These are phyloP conservation scores for Penicillium aurantiogriseum DNA, from an alignment of 2,329 filamentous ascomycete species.

Conservation along the genomic window DNA sequence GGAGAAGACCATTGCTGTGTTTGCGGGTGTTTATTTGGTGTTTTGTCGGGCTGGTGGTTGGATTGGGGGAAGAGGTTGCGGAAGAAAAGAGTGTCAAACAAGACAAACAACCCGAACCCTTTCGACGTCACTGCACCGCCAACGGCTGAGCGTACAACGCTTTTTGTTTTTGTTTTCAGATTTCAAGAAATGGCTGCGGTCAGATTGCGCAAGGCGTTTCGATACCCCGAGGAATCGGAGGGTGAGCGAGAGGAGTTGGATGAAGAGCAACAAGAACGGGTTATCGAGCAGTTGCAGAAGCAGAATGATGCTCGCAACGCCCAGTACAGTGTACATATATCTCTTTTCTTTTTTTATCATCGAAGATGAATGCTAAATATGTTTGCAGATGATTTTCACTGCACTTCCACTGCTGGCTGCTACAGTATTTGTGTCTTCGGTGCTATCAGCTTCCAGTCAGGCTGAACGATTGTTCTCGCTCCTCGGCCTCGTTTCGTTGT, in stretches of 20 bases:
- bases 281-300: slow-evolving; percentile 38
- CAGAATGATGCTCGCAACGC: slow-evolving; percentile 42
- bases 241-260: slow-evolving; percentile 65
- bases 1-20: slow-evolving; percentile 11
- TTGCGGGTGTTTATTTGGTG: not conserved
- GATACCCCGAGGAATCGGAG: slow-evolving; percentile 65
- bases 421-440: slow-evolving; percentile 32
- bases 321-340: slow-evolving; percentile 40
- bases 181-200: slow-evolving; percentile 48
- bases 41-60: not conserved
- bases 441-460: slow-evolving; percentile 26
- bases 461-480: slow-evolving; percentile 31
- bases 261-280: slow-evolving; percentile 59
- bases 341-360: not conserved
- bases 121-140: slow-evolving; percentile 5
- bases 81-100: slow-evolving; percentile 24
- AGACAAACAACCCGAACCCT: slow-evolving; percentile 21
- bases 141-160: not conserved
- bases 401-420: slow-evolving; percentile 36
- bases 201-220: slow-evolving; percentile 73
- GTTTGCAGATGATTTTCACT: slow-evolving; percentile 35
- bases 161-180: not conserved
- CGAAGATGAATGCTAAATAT: not conserved
- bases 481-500: slow-evolving; percentile 36
- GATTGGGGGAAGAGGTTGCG: slow-evolving; percentile 8